phyloP scores from a whole-genome alignment of 306 rosid species.

The Casuarina cunninghamiana region DNA sequence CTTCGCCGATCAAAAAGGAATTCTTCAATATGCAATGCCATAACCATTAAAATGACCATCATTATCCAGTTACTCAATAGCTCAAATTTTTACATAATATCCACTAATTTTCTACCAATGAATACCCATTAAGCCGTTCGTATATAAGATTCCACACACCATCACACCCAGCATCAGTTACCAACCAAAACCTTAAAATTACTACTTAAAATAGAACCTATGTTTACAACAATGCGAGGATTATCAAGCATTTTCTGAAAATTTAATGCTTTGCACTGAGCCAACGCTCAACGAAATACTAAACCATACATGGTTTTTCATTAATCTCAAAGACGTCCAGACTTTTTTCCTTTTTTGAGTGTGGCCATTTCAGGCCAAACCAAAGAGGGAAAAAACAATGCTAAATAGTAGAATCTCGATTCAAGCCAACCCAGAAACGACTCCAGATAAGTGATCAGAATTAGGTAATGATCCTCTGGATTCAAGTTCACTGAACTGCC shows the following conservation, averaged over 20 bases:
- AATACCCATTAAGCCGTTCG: background rate
- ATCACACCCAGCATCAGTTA: background rate
- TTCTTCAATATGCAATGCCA: background rate
- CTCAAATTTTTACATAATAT: background rate
- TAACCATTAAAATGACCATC: background rate
- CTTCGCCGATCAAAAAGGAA: background rate
- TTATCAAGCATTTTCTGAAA: background rate
- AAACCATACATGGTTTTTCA: background rate
- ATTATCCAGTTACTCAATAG: background rate
- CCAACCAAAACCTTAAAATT: background rate
- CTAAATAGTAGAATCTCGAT: background rate
- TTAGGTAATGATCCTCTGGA: background rate
- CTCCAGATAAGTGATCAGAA: background rate
- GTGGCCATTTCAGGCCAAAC: background rate
- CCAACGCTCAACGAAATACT: background rate
- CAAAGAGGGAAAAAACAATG: background rate
- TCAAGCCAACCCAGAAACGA: background rate
- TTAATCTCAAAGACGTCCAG: background rate
- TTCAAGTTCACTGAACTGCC: background rate
- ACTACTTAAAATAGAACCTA: background rate
- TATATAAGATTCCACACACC: background rate
- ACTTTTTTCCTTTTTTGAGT: background rate
- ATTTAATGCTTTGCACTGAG: background rate
- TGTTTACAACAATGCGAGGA: no score
- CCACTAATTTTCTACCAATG: background rate